A percentile compares a stretch with the other conserved stretches of the same genome.
Evolutionary conservation across 139 green algal genomes (phyloP).

Genomic region (Auxenochlorella pyrenoidosa): DNA sequence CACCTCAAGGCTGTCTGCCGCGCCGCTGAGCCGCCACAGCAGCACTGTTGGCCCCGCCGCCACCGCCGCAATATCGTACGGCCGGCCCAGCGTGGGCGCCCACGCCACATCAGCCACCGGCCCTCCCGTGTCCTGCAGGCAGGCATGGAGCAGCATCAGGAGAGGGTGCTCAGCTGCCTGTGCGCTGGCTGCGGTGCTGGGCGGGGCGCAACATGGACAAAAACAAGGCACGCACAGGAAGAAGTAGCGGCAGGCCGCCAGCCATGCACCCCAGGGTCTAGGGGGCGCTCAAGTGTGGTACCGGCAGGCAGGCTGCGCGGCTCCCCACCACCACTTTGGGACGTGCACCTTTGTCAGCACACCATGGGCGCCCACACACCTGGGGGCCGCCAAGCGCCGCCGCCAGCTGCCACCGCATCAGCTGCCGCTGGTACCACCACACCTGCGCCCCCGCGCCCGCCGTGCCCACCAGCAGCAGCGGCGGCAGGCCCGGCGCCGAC

Average conservation of each 20-base stretch:
- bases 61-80: constrained; percentile 38
- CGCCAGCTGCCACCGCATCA: constrained; percentile 37
- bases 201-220: neutral
- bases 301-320: no score
- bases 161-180: neutral
- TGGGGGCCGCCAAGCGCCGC: constrained; percentile 1
- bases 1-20: constrained; percentile 32
- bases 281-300: no score
- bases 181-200: neutral
- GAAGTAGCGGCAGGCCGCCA: no score
- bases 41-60: constrained; percentile 24
- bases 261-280: no score
- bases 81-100: constrained; percentile 43
- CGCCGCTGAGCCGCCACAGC: constrained; percentile 37
- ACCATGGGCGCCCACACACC: neutral
- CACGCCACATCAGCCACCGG: constrained; percentile 37
- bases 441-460: constrained; percentile 19
- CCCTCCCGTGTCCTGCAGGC: constrained; percentile 16
- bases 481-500: constrained; percentile 11
- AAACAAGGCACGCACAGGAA: neutral
- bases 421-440: constrained; percentile 33
- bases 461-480: constrained; percentile 39
- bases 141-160: neutral
- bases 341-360: no score
- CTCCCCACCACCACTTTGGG: no score